phyloP scores from a whole-genome alignment of 2,329 filamentous ascomycete genomes.

The Penicillium griseofulvum region DNA sequence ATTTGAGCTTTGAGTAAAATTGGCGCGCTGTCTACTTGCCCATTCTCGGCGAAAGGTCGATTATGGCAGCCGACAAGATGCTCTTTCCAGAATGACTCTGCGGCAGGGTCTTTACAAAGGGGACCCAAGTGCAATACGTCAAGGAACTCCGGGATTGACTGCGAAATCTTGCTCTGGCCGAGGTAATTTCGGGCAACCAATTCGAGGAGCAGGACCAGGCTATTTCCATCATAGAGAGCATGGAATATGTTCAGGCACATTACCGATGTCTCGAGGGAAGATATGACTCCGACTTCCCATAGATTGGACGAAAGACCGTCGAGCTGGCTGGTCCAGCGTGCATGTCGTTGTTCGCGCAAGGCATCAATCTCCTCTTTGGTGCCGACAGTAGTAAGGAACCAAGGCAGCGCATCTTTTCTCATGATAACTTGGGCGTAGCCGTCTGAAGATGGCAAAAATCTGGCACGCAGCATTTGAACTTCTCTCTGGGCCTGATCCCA shows the following conservation, averaged over 20 bases:
- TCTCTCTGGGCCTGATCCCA: conserved; percentile 56
- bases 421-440: conserved; percentile 73
- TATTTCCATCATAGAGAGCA: conserved; percentile 80
- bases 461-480: conserved; percentile 67
- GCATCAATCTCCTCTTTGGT: conserved; percentile 32
- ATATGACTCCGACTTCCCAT: conserved; percentile 35
- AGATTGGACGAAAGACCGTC: conserved; percentile 35
- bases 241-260: conserved; percentile 76
- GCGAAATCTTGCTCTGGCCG: conserved; percentile 20
- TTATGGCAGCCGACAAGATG: conserved; percentile 47
- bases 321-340: conserved; percentile 57
- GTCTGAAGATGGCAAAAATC: conserved; percentile 69
- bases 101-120: conserved; percentile 50
- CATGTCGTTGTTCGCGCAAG: conserved; percentile 38
- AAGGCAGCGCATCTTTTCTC: conserved; percentile 44
- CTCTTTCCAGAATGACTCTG: conserved; percentile 65
- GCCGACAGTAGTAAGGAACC: conserved; percentile 41
- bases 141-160: conserved; percentile 54
- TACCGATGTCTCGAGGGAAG: conserved; percentile 27
- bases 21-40: conserved; percentile 11
- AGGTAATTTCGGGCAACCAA: conserved; percentile 56
- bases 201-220: conserved; percentile 66
- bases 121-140: conserved; percentile 69
- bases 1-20: conserved; percentile 21
- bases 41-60: conserved; percentile 10